These are phyloP conservation scores for Penicillium sp. DNA, from an alignment of 2,329 filamentous ascomycete species.

Conservation along the genomic window DNA sequence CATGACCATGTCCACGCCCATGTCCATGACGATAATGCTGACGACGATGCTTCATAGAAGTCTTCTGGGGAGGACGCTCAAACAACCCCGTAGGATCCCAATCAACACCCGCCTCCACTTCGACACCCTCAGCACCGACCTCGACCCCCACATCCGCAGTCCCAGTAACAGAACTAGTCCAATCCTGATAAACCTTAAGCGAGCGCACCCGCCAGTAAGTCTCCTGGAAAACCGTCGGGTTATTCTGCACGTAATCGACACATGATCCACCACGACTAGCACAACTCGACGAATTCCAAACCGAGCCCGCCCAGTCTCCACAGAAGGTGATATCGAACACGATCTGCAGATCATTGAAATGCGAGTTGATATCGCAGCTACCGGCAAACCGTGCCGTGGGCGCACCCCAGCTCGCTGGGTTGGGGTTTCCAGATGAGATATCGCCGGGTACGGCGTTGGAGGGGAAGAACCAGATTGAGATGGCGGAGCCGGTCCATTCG, in stretches of 20 bases:
- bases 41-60: conserved; percentile 16
- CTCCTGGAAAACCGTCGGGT: conserved; percentile 68
- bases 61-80: conserved; percentile 1
- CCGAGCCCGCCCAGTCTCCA: conserved; percentile 77
- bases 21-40: conserved; percentile 10
- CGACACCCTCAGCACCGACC: too few species aligned
- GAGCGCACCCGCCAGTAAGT: conserved; percentile 77
- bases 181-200: conserved; percentile 61
- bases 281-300: conserved; percentile 65
- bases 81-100: not conserved
- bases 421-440: conserved; percentile 58
- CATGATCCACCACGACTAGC: conserved; percentile 63
- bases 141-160: not conserved
- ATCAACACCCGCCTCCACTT: not conserved
- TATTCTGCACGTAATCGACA: conserved; percentile 67
- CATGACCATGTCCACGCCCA: conserved; percentile 11
- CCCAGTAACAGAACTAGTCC: not conserved
- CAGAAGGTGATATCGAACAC: conserved; percentile 78
- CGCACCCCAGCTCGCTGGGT: conserved; percentile 67
- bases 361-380: conserved; percentile 67
- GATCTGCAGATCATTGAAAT: conserved; percentile 73
- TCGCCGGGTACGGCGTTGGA: conserved; percentile 65
- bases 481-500: conserved; percentile 71
- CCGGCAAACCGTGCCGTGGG: conserved; percentile 69
- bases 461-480: conserved; percentile 81